Percentiles rank a stretch among this genome's conserved stretches.
These are phyloP conservation scores for Acanthamoeba polyphaga DNA, from an alignment of 208 protist genomes.

Conservation along the genomic window DNA sequence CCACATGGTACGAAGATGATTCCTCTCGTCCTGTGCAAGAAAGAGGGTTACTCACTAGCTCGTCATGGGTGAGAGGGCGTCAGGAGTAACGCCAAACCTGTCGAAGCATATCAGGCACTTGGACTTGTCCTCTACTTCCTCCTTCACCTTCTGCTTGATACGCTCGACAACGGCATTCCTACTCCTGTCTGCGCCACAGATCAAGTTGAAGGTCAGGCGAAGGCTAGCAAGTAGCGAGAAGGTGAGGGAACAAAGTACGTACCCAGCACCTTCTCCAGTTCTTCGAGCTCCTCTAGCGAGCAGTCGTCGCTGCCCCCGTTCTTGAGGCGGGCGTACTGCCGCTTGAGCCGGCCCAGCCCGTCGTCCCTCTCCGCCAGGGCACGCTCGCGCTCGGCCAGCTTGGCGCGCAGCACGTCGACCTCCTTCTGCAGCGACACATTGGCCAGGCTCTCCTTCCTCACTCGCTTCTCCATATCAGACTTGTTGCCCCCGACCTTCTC, in stretches of 20 bases:
- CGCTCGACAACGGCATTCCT: background rate
- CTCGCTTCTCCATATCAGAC: slow-evolving; percentile 10
- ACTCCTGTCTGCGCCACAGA: background rate
- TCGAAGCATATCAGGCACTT: slow-evolving; percentile 35
- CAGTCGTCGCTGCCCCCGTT: slow-evolving; percentile 8
- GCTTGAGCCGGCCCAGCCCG: background rate
- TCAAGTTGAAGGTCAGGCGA: background rate
- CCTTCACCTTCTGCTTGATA: slow-evolving; percentile 36
- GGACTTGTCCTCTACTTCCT: slow-evolving; percentile 36
- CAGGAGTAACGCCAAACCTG: background rate
- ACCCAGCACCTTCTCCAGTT: background rate
- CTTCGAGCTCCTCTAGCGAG: slow-evolving; percentile 23
- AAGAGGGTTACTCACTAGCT: background rate
- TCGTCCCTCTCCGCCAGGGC: background rate
- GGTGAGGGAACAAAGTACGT: background rate
- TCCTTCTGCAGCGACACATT: slow-evolving; percentile 15
- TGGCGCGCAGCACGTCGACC: background rate
- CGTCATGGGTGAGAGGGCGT: background rate
- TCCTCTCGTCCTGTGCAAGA: background rate
- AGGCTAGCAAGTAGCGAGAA: background rate
- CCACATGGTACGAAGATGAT: slow-evolving; percentile 62
- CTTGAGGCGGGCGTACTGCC: slow-evolving; percentile 24
- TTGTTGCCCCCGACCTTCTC: slow-evolving; percentile 29
- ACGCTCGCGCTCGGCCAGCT: background rate
- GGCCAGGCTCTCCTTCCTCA: slow-evolving; percentile 11